Conservation (phyloP, 2,329 filamentous ascomycete genomes). For the Passalora sequoiae region DNA sequence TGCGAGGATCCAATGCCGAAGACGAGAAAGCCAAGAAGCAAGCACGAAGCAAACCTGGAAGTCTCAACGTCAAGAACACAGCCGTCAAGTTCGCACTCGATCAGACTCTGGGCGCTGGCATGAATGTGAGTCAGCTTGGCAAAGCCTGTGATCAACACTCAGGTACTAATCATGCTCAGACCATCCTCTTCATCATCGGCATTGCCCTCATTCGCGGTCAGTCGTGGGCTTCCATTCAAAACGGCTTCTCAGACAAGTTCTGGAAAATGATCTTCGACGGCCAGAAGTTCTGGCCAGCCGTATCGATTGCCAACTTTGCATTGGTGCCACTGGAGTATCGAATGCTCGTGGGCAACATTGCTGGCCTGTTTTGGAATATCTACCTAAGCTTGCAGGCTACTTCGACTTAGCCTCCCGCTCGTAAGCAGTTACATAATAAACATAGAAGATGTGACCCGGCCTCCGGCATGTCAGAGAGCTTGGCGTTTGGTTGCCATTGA, state of each 20-base stretch:
- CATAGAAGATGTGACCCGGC: too few species aligned
- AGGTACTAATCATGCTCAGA: too few species aligned
- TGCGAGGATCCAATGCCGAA: conserved; percentile 25
- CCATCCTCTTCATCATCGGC: conserved; percentile 56
- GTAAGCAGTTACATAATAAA: background rate
- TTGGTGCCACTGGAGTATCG: conserved; percentile 66
- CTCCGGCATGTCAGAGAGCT: too few species aligned
- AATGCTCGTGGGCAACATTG: conserved; percentile 65
- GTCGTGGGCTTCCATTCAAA: conserved; percentile 12
- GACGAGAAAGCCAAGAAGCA: conserved; percentile 2
- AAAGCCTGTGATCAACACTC: too few species aligned
- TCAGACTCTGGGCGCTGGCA: conserved; percentile 59
- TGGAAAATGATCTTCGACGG: conserved; percentile 60
- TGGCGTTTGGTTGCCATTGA: too few species aligned
- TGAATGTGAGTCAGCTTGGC: conserved; percentile 51
- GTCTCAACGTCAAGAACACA: conserved; percentile 57
- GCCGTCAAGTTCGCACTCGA: conserved; percentile 63
- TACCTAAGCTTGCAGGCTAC: conserved; percentile 62
- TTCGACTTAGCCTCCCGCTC: background rate
- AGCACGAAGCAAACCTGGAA: conserved; percentile 12
- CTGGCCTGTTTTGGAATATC: conserved; percentile 68
- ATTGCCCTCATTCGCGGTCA: conserved; percentile 52
- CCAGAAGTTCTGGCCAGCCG: conserved; percentile 66
- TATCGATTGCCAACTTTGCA: conserved; percentile 66
- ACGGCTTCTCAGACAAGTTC: conserved; percentile 25